Base-by-base conservation (phyloP, 202 grass and related monocot genomes). In the Miscanthus sacchariflorus region DNA sequence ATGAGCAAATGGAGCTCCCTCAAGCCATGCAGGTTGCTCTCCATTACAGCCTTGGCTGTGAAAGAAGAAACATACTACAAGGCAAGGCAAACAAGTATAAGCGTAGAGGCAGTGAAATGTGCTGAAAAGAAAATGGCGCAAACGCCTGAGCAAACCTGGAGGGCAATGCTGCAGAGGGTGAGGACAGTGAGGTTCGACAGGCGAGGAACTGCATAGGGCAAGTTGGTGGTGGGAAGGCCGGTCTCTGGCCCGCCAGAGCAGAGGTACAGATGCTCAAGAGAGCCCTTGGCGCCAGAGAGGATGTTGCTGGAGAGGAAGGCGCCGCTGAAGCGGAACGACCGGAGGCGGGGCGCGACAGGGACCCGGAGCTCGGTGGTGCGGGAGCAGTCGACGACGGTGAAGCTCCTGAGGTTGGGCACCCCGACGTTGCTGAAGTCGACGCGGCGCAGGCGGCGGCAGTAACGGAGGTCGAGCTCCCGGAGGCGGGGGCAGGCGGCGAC, bases 141-240 rank as follows among this genome's bases (percentile, higher is more conserved):
- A 18, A 80, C 63, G 46, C 66, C 4, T 0, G 11, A 72, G 40
- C 85, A 83, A 81, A 98, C 96, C 92, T 98, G 96, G 78, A 98
- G 96, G 7, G 92, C 89, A 83, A 95, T 93, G 87, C 92, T 95
- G 88, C 93, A 98, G 49, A 98, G 85, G 9, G 93, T 98, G 68
- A 96, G 89, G 8, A 88, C 87, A 5, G 85, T 93, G 56, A 98
- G 89, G 85, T 93, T 93, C 2, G 89, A 89, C 4, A 96, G 87
- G 24, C 27, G 65, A 21, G 77, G 76, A 59, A 94, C 70, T 12
- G 45, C 79, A 7, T 38, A 73, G n/a, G 91, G 90, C 92, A 93
- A 84, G 81, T 96, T 98, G 43, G 88, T 98, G 56, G 38, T 63
- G 3, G 92, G 96, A 73, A 94, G 68, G 17, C 83, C 87, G 7